Evolutionary conservation across 2,329 filamentous ascomycete species (phyloP), one percentile per base, ranked within the genome.

Genomic region (Fusarium devonianum): DNA sequence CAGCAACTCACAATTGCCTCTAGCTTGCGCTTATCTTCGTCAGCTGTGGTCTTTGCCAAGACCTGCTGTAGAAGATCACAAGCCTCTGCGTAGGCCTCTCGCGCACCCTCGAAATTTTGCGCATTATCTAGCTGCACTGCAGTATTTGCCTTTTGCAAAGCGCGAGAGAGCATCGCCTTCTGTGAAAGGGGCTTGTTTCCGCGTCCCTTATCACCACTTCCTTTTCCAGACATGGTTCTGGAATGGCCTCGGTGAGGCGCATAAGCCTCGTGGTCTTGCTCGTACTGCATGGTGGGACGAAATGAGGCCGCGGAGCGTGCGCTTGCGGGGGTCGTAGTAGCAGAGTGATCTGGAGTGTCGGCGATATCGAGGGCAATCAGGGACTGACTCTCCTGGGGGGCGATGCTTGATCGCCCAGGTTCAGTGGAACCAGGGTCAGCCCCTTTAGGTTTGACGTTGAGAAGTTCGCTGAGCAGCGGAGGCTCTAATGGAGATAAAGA

Each of bases 81-180:
- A 4, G 95, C 94, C 73, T 99, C 94, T 9, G 83, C 80, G 69
- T 99, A 99, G 11, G 93, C 92, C 65, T 91, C 85, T 68, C 95
- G 87, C 13, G 94, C 94, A 29, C 90, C 92, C 69, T 93, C 90
- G 56, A 94, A 93, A 67, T 97, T 96, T 66, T 94, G 90, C 11
- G 91, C 92, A 81, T 97, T 97, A 73, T 99, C 94, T 29, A 99
- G 82, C 60, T 97, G 83, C 18, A 99, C 94, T 16, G 94, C 94
- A 10, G 90, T 93, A 67, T 99, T 97, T 38, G 94, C 94, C 74
- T 97, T 96, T 69, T 96, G 89, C 44, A 99, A 77, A 1, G 94
- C 94, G 63, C 89, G 90, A n/a, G 93, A 96, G 25, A 99, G 81
- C 92, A 97, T 97, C 9, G 87, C 89, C 76, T 97, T 97, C 70